Base-by-base conservation (phyloP, 345 rosid species). In the Gossypium mustelinum region DNA sequence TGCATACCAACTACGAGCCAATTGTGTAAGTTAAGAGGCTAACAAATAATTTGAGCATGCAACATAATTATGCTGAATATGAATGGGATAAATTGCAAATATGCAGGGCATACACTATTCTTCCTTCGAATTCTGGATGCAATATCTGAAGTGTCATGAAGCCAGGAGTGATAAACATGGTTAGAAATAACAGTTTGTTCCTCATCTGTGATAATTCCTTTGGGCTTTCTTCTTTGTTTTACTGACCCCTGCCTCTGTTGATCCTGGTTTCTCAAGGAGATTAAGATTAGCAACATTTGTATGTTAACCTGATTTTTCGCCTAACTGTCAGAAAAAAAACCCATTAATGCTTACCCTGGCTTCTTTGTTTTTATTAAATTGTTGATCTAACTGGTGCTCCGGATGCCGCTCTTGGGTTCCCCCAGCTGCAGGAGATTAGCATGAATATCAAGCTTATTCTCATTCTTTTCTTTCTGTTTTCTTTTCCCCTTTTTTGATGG, bases 101-200 rank as follows among this genome's bases (percentile, higher is more conserved):
- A 51, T 69, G 48, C 63, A 57, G 39, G 62, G 2, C 51, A 45
- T 80, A 90, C 97, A 93, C 87, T 91, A 79, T 84, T 88, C 77
- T 82, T 87, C 82, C 82, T 83, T 76, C 87, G 84, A 76, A 84
- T 81, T 80, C 83, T 84, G 13, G 86, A 80, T 66, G 85, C 73
- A 82, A 87, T 79, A 79, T 86, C 84, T 69, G 90, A 86, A 78
- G 96, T 20, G 81, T 87, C 78, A 68, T 89, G 89, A 56, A 91
- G 89, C 98, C 97, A 91, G 75, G 91, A 81, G 78, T 87, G 95
- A 84, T 91, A 92, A 9, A 77, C 68, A 71, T 78, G 84, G 67
- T 89, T 90, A 59, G 97, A 82, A 70, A 92, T 84, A 18, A 88
- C 81, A 70, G 87, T 91, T 75, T 87, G 93, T 47, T 93, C 97